Percentiles rank a stretch among this genome's conserved stretches.
phyloP scores from a whole-genome alignment of 805 yeast genomes.

The Candida adriatica region DNA sequence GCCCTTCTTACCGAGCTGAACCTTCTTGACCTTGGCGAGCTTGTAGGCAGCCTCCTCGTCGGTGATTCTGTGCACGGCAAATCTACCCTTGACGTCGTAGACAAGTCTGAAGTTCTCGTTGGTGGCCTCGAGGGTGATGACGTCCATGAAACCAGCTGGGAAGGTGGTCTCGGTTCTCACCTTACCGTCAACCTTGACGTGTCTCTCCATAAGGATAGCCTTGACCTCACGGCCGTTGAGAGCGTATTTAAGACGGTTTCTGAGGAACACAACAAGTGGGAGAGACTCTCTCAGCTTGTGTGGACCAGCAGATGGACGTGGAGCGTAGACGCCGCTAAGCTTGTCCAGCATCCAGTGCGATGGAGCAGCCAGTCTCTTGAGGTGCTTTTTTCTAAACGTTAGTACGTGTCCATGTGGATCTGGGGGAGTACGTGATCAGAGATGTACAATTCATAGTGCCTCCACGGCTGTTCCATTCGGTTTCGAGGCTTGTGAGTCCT shows the following conservation, averaged over 20 bases:
- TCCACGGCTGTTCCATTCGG: too few relatives aligned
- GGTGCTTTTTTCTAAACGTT: slow-evolving; percentile 82
- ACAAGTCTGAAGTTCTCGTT: slow-evolving; percentile 99
- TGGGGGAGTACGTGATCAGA: too few relatives aligned
- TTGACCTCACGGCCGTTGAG: slow-evolving; percentile 98
- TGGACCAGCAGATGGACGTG: slow-evolving; percentile 99
- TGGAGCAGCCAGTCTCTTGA: slow-evolving; percentile 99
- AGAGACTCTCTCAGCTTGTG: slow-evolving; percentile 98
- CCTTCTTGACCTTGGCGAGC: slow-evolving; percentile 97
- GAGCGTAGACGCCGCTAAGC: slow-evolving; percentile 98
- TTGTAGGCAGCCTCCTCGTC: slow-evolving; percentile 98
- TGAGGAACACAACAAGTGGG: slow-evolving; percentile 92
- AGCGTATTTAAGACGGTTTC: slow-evolving; percentile 99
- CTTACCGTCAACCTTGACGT: slow-evolving; percentile 97
- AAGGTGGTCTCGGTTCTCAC: slow-evolving; percentile 97
- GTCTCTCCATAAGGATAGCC: slow-evolving; percentile 97
- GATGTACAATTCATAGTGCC: too few relatives aligned
- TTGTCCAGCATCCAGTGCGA: slow-evolving; percentile 99
- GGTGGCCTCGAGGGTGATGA: slow-evolving; percentile 94
- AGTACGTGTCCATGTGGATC: slow-evolving; percentile 7
- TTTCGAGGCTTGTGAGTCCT: background rate
- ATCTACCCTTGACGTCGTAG: slow-evolving; percentile 98
- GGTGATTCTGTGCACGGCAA: slow-evolving; percentile 98
- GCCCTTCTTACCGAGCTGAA: slow-evolving; percentile 97
- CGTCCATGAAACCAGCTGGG: slow-evolving; percentile 99